Evolutionary conservation across 768 basidiomycete genomes (phyloP), one percentile per base, ranked within the genome.

Genomic region (Hydnum rufescens): DNA sequence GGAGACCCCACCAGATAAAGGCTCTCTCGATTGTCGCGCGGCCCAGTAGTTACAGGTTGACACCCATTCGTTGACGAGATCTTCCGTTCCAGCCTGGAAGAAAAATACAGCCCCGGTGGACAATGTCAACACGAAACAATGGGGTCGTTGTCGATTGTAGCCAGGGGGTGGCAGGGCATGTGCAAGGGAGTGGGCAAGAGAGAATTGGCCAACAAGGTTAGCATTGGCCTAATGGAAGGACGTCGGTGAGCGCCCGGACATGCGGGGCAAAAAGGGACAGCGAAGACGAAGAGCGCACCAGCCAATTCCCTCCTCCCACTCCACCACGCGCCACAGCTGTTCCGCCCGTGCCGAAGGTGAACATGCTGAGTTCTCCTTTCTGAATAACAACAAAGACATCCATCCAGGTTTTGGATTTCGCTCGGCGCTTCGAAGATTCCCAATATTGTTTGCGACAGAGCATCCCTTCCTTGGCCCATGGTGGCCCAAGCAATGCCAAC

Each of bases 41-140:
- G 95, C 87, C 95, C 95, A 97, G 64, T 99, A 99, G 68, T 97
- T 99, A 74, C 93, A 96, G 0, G 95, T 95, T 36, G 85, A 81
- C 4, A 95, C 92, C 95, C 95, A 97, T 65, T 99, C 95, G 60
- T 85, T 84, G 49, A 95, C 90, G n/a, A 99, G 76, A 58, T 96
- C 93, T 60, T 95, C 93, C 3, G 95, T 99, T 1, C 95, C 95
- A 1, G 93, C 89, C 65, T 99, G 95, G 72, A 95, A 95, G 70
- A 96, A 95, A 65, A 81, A 93, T n/a, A 89, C 83, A 2, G 80
- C 87, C 5, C 90, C 89, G 58, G 77, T 78, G 4, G 92, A 71
- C 51, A 92, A 71, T 1, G 89, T 89, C 47, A 99, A 68, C 6
- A 89, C 88, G 80, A 99, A 93, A 64, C 90, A 95, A 62, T 93